A percentile compares a stretch with the other conserved stretches of the same genome.
phyloP scores from a whole-genome alignment of 78 protist genomes.

The Dictyostelium capitatum region DNA sequence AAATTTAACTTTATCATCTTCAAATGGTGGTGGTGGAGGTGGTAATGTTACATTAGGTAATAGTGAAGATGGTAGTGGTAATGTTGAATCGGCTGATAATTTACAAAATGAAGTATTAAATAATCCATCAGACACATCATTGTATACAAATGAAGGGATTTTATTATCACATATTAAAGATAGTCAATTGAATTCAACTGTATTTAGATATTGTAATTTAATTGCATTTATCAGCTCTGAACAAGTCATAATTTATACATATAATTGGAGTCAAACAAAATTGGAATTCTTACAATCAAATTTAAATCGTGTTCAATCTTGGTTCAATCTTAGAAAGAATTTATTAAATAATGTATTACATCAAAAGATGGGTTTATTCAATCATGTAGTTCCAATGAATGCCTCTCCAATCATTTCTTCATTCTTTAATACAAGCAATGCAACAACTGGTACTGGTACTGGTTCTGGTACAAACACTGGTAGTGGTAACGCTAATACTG shows the following conservation, averaged over 20 bases:
- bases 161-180: constrained; percentile 67
- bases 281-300: constrained; percentile 27
- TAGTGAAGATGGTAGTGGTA: background rate
- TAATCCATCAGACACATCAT: constrained; percentile 2
- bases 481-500: background rate
- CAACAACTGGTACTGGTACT: background rate
- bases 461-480: background rate
- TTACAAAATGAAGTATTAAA: constrained; percentile 16
- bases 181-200: constrained; percentile 13
- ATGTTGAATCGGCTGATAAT: background rate
- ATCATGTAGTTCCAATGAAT: constrained; percentile 47
- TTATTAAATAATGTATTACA: constrained; percentile 49
- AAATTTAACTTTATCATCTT: background rate
- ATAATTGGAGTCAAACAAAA: constrained; percentile 69
- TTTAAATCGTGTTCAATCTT: constrained; percentile 42
- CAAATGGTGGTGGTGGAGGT: background rate
- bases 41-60: background rate
- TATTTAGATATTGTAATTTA: constrained; percentile 42
- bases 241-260: constrained; percentile 28
- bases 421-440: constrained; percentile 21
- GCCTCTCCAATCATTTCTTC: constrained; percentile 9
- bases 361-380: constrained; percentile 80
- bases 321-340: constrained; percentile 41
- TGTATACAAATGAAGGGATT: constrained; percentile 35
- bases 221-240: constrained; percentile 12